Conservation (phyloP, 139 green algal genomes). For the Zygnema circumcarinatum region DNA sequence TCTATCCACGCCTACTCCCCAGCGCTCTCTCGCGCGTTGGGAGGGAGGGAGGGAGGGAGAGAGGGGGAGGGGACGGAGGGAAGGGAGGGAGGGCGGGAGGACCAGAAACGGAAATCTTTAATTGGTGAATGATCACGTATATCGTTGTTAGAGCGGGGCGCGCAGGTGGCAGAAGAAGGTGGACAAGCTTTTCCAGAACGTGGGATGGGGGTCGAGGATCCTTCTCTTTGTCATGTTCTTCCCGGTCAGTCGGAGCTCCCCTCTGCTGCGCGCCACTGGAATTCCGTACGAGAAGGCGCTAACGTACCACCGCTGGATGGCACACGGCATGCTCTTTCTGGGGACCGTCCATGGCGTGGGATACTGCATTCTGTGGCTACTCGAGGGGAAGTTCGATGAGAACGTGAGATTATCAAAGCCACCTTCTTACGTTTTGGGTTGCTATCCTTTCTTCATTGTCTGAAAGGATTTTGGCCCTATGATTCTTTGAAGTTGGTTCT, state of each 20-base stretch:
- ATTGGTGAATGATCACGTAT: not conserved
- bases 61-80: not conserved
- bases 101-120: too few relatives aligned
- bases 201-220: too few relatives aligned
- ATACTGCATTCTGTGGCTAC: not conserved
- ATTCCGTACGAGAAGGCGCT: slow-evolving; percentile 3
- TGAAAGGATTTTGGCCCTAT: too few relatives aligned
- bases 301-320: not conserved
- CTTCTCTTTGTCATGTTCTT: too few relatives aligned
- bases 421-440: too few relatives aligned
- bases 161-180: too few relatives aligned
- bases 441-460: too few relatives aligned
- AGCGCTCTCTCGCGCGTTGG: not conserved
- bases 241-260: slow-evolving; percentile 7
- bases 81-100: not conserved
- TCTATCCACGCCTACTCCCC: too few relatives aligned
- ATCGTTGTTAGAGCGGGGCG: too few relatives aligned
- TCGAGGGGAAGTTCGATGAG: not conserved
- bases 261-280: not conserved
- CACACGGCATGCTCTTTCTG: not conserved
- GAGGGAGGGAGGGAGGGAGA: not conserved
- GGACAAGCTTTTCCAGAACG: too few relatives aligned
- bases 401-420: too few relatives aligned
- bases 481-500: too few relatives aligned
- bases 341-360: not conserved